Evolutionary conservation across 2,329 filamentous ascomycete genomes (phyloP), one percentile per base, ranked within the genome.

Genomic region (Biscogniauxia sp.): DNA sequence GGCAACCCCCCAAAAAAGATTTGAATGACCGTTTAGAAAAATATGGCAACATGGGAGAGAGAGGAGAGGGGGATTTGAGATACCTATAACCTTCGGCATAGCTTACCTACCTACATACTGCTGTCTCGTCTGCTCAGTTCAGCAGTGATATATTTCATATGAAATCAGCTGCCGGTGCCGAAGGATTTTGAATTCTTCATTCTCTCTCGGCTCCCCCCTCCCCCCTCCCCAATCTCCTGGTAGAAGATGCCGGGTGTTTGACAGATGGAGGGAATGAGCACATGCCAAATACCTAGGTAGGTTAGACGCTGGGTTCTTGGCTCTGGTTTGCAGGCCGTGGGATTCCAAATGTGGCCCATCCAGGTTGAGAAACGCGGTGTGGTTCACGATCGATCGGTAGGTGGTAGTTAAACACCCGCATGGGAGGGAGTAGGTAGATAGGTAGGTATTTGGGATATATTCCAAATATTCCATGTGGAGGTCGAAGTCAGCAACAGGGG

Each of bases 311-410:
- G 28, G 7, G 7, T 7, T 32, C 11, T 32, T 9, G 28, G 28
- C 28, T 32, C 28, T 32, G 28, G 28, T 3, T 23, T 25, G 17
- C 50, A 7, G 50, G 19, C 19, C 50, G 23, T 7, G 17, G 17
- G 53, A 55, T 55, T 55, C 53, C 53, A 55, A 55, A 55, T 55
- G 53, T 15, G 32, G 53, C 5, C 11, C 37, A 26, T 19, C 19
- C 23, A 41, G 28, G 28, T 19, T 20, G 4, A 26, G 25, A 32
- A 15, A 15, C n/a, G 52, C 52, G 52, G 52, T 54, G 52, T 54
- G 52, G 52, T 54, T 45, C 37, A 45, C 15, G 37, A 45, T 45
- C 37, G 37, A 45, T 45, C 37, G 37, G 37, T 45, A 45, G 37
- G 37, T 45, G 37, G 37, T 45, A 17, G 37, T 45, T 45, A 45